These are phyloP conservation scores for Microstegium vimineum DNA, from an alignment of 176 grass and related monocot genomes.

Conservation along the genomic window DNA sequence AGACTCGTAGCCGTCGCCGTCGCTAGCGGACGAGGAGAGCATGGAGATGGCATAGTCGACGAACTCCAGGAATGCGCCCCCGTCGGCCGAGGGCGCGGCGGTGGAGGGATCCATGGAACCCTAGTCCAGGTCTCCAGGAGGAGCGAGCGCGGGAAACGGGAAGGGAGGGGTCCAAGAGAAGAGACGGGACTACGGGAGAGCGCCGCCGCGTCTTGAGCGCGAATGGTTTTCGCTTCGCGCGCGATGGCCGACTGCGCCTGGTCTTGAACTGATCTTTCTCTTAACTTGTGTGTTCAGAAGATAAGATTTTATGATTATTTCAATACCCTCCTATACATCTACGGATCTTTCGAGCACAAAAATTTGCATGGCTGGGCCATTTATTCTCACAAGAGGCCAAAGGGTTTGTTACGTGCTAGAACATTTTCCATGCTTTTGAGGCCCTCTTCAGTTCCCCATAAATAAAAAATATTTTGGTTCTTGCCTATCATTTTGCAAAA, in stretches of 20 bases:
- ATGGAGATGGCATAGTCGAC: conserved; percentile 68
- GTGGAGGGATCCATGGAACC: conserved; percentile 40
- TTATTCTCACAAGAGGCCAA: background rate
- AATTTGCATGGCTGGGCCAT: background rate
- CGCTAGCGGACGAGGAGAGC: conserved; percentile 29
- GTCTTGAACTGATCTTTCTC: too few species aligned
- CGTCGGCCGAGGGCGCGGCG: conserved; percentile 19
- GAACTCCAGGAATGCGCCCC: conserved; percentile 59
- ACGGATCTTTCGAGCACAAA: background rate
- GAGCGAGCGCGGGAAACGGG: background rate
- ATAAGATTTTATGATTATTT: too few species aligned
- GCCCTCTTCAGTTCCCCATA: too few species aligned
- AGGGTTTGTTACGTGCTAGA: background rate
- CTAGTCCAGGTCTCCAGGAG: conserved; percentile 28
- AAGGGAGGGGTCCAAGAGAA: background rate
- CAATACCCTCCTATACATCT: too few species aligned
- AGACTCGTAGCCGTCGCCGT: conserved; percentile 38
- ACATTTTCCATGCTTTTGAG: background rate
- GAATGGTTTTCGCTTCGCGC: conserved; percentile 2
- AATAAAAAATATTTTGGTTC: too few species aligned
- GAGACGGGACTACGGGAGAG: background rate
- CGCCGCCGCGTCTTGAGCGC: background rate
- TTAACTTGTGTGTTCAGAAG: too few species aligned
- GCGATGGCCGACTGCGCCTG: background rate
- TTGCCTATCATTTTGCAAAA: too few species aligned